Conservation (phyloP, 192 early-diverging fungal species). For the Dissophora ornata region DNA sequence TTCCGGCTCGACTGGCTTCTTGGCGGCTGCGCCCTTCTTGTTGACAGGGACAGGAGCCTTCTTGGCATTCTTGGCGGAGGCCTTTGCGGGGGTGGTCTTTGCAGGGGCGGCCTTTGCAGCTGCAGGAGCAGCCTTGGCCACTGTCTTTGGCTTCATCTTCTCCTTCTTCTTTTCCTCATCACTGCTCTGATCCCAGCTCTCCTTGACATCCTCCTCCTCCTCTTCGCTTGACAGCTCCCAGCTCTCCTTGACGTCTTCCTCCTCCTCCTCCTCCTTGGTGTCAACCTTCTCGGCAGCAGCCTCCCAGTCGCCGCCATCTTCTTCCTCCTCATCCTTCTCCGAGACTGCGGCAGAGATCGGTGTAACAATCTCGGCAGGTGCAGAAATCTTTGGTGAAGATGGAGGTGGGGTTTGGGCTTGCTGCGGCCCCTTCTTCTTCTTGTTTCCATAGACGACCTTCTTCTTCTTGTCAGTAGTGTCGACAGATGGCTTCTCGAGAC, state of each 20-base stretch:
- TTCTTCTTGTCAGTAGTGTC: conserved; percentile 69
- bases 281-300: conserved; percentile 62
- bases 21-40: conserved; percentile 52
- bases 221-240: conserved; percentile 60
- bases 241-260: conserved; percentile 64
- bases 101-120: conserved; percentile 45
- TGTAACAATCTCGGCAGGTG: conserved; percentile 40
- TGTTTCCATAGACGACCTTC: conserved; percentile 77
- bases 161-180: conserved; percentile 59
- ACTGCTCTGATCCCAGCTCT: conserved; percentile 60
- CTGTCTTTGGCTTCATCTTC: conserved; percentile 45
- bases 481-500: conserved; percentile 59
- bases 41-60: conserved; percentile 26
- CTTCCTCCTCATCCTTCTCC: conserved; percentile 62
- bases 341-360: conserved; percentile 55
- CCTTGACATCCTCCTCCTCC: conserved; percentile 73
- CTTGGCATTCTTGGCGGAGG: conserved; percentile 42
- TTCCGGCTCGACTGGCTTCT: conserved; percentile 35
- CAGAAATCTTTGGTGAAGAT: conserved; percentile 50
- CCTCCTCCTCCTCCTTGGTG: conserved; percentile 56
- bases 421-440: conserved; percentile 74
- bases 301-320: conserved; percentile 49
- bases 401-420: conserved; percentile 50
- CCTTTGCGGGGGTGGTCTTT: conserved; percentile 44
- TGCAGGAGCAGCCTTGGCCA: conserved; percentile 17